Base-by-base conservation (phyloP, 2,329 filamentous ascomycete species). In the Talaromyces pinophilus region DNA sequence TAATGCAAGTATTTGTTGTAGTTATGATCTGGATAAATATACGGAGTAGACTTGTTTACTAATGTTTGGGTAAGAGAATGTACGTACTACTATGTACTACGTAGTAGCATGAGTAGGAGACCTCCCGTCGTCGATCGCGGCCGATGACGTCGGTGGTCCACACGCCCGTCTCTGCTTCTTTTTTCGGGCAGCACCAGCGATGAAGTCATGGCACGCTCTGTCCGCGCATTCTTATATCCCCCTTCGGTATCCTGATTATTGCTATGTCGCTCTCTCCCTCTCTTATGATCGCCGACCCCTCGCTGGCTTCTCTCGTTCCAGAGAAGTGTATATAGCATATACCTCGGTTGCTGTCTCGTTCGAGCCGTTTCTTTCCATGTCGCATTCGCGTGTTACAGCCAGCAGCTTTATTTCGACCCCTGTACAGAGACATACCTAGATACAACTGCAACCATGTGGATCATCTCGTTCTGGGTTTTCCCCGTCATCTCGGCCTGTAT, bases 401-500 rank as follows among this genome's bases (percentile, higher is more conserved):
- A 22, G 10, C 54, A 25, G 17, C 28, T 19, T n/a, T n/a, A 33
- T 5, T 22, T 44, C 25, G 30, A 15, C n/a, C 35, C 42, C 3
- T 7, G 13, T 8, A 8, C 17, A n/a, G n/a, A 2, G 19, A 3
- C 5, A 35, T 25, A 13, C n/a, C 28, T 6, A 40, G 1, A 57
- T 19, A n/a, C 42, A 22, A 25, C 28, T 22, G 28, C 52, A 59
- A 75, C 67, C 50, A 81, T 81, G 79, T 81, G 79, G 79, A 74
- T 80, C 40, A 69, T 82, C 57, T 82, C 81, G 35, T 81, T 80
- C 67, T 82, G 80, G 86, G 75, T 87, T 35, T 81, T 89, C 35
- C 87, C 87, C 30, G 76, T 88, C 60, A 82, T 89, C 71, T 85
- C 86, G 66, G 82, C 86, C n/a, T 73, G 72, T 73, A 81, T 83